Conservation (phyloP, 441 rosid species). For the Erysimum cheiri region DNA sequence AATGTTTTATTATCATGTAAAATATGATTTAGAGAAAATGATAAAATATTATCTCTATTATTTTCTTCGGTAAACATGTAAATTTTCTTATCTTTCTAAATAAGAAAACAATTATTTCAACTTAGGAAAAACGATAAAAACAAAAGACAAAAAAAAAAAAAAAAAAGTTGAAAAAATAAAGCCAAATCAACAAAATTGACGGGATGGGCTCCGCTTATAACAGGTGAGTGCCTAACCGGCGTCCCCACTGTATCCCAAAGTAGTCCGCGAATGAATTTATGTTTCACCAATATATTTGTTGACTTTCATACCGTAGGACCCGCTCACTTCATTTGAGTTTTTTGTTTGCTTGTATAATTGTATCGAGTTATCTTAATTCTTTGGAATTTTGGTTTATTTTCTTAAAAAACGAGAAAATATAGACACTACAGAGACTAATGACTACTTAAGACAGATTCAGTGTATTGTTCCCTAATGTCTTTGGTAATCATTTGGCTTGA, state of each 20-base stretch:
- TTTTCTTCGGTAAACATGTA: too few species aligned
- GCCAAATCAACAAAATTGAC: conserved; percentile 4
- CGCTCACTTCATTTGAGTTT: conserved; percentile 13
- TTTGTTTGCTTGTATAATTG: neutral
- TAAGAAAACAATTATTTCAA: neutral
- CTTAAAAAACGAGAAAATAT: neutral
- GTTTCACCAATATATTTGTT: conserved; percentile 2
- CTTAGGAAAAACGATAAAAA: neutral
- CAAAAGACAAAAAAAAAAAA: too few species aligned
- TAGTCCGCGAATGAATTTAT: neutral
- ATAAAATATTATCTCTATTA: too few species aligned
- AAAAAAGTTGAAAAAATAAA: neutral
- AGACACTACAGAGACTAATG: neutral
- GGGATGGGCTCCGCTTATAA: neutral
- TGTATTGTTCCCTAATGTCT: neutral
- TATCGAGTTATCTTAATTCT: neutral
- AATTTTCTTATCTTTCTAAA: too few species aligned
- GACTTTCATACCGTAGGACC: conserved; percentile 21
- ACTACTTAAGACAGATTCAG: neutral
- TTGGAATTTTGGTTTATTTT: neutral
- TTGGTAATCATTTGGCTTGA: neutral
- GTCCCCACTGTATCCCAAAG: neutral
- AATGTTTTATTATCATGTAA: too few species aligned
- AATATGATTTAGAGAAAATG: too few species aligned
- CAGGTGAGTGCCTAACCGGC: neutral